Conservation (phyloP, 2,329 filamentous ascomycete species). For the Epichloe brachyelytri region DNA sequence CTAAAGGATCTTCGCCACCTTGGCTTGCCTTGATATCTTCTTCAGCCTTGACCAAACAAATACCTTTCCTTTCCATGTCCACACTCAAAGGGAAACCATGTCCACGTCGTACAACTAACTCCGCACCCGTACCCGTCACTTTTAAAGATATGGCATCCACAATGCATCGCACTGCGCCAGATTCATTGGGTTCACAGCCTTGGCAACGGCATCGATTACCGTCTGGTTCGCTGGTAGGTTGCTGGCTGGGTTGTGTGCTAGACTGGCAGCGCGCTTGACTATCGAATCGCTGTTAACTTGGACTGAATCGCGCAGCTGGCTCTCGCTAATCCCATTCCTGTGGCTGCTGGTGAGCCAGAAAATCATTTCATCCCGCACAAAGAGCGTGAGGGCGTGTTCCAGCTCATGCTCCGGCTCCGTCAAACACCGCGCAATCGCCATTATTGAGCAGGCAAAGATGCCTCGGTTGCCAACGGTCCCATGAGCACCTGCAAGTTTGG, state of each 20-base stretch:
- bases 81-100: too few relatives aligned
- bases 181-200: conserved; percentile 83
- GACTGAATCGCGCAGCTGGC: conserved; percentile 64
- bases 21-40: neutral
- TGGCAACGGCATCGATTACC: conserved; percentile 86
- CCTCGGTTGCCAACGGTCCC: conserved; percentile 90
- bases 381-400: conserved; percentile 88
- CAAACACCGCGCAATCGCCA: conserved; percentile 90
- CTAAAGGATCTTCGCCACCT: conserved; percentile 3
- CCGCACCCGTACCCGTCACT: neutral
- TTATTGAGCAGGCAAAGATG: conserved; percentile 87
- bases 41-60: neutral
- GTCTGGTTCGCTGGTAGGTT: conserved; percentile 94
- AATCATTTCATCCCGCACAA: conserved; percentile 95
- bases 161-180: conserved; percentile 78
- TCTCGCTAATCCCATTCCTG: conserved; percentile 41
- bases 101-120: too few relatives aligned
- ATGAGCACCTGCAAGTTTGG: conserved; percentile 93
- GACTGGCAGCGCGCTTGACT: conserved; percentile 74
- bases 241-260: conserved; percentile 65
- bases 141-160: conserved; percentile 75
- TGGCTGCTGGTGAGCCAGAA: conserved; percentile 86
- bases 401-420: conserved; percentile 82
- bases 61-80: neutral
- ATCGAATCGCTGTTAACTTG: conserved; percentile 81